Percentiles rank a stretch among this genome's conserved stretches.
These are phyloP conservation scores for Babjeviella inositovora DNA, from an alignment of 805 yeast genomes.

Conservation along the genomic window DNA sequence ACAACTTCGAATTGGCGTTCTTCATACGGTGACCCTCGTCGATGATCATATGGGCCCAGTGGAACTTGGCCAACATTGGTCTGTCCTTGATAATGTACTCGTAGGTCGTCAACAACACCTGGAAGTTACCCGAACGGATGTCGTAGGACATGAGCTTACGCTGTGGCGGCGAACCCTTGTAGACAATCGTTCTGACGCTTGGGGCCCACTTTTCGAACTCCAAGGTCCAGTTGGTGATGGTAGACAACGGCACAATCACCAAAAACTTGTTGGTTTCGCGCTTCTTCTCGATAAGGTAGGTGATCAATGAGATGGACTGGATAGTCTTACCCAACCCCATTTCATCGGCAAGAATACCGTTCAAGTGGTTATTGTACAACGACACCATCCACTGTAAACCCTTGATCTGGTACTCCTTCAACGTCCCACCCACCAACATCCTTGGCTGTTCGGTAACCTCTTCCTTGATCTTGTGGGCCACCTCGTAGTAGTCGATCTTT, in stretches of 20 bases:
- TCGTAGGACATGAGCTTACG: constrained; percentile 52
- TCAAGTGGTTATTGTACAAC: constrained; percentile 39
- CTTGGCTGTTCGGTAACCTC: constrained; percentile 49
- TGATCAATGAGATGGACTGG: constrained; percentile 64
- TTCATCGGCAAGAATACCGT: constrained; percentile 53
- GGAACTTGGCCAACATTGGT: constrained; percentile 48
- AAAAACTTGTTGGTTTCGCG: constrained; percentile 54
- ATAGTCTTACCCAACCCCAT: constrained; percentile 58
- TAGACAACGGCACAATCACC: constrained; percentile 72
- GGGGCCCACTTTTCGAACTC: constrained; percentile 90
- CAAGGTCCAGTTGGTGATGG: constrained; percentile 72
- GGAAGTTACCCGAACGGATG: constrained; percentile 54
- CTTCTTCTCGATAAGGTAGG: constrained; percentile 56
- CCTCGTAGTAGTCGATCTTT: constrained; percentile 66
- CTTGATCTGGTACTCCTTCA: constrained; percentile 62
- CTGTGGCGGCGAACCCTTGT: constrained; percentile 64
- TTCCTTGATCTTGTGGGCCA: constrained; percentile 65
- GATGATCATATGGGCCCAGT: constrained; percentile 78
- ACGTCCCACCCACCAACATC: constrained; percentile 58
- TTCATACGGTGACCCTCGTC: constrained; percentile 90
- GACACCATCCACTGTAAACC: constrained; percentile 60
- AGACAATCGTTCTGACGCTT: constrained; percentile 49
- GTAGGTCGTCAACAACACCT: constrained; percentile 64
- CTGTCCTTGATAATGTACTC: constrained; percentile 73
- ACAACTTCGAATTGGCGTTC: constrained; percentile 59